These are phyloP conservation scores for Podospora anserina DNA, from an alignment of 495 filamentous ascomycete species.

Conservation along the genomic window DNA sequence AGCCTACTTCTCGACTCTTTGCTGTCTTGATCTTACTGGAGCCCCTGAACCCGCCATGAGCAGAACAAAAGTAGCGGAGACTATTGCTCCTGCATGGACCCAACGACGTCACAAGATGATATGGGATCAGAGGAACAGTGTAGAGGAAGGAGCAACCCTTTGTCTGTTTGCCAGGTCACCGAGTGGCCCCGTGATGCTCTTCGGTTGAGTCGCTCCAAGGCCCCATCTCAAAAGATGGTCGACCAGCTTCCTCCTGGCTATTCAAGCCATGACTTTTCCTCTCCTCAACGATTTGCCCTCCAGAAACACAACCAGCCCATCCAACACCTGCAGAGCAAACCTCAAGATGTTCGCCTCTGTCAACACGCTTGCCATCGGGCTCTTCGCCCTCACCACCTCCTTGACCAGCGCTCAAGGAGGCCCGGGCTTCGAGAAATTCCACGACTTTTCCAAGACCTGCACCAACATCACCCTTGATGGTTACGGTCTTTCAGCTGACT, in stretches of 20 bases:
- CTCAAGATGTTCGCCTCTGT: background rate
- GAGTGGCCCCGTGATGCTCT: background rate
- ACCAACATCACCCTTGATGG: constrained; percentile 12
- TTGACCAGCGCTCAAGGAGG: background rate
- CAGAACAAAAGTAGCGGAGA: background rate
- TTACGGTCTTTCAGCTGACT: constrained; percentile 17
- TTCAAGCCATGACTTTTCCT: background rate
- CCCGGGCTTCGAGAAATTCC: background rate
- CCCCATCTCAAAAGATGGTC: background rate
- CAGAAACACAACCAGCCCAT: background rate
- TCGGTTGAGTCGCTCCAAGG: background rate
- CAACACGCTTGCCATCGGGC: background rate
- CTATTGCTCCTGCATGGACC: background rate
- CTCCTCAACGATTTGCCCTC: background rate
- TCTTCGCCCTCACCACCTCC: background rate
- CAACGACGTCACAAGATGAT: background rate
- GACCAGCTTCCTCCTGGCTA: background rate
- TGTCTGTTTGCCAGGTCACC: background rate
- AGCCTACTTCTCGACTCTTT: background rate
- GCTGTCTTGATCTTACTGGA: background rate
- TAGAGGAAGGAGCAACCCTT: background rate
- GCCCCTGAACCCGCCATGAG: background rate
- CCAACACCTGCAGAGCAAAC: background rate
- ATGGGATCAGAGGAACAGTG: too few species aligned
- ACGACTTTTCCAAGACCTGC: constrained; percentile 23